Base-by-base conservation (phyloP, 2,329 filamentous ascomycete species). In the Microdochium nivale region DNA sequence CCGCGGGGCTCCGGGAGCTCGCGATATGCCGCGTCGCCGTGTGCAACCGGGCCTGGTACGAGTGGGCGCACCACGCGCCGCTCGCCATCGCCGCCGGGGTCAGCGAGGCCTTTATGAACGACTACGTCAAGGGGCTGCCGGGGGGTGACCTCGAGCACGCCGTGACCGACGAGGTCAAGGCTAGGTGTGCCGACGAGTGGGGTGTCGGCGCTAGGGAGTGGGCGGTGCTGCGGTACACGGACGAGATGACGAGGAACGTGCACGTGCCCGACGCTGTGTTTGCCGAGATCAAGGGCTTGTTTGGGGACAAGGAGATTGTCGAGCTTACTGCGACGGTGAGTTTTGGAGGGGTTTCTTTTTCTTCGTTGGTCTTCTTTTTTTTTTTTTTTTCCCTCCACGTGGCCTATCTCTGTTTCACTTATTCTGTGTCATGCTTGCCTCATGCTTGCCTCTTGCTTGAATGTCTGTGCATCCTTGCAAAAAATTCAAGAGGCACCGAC, bases 11-110 rank as follows among this genome's bases (percentile, higher is more conserved):
- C 50, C 83, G 87, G 58, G 89, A 95, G 72, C 74, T 91, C 19
- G 85, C 87, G 57, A 91, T 95, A 59, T 89, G 83, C 61, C 80
- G 89, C 48, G 87, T 95, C 14, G 90, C 90, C 13, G 83, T 86
- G 16, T 78, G 89, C 60, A 95, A 95, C 68, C 69, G 77, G 19
- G 90, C 90, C 1, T 89, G 86, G 83, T 95, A 90, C 67, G 90
- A 95, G 67, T 95, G 88, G 89, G 79, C 72, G 33, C 81, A 88
- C 51, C 90, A 95, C 64, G 84, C 83, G 16, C 88, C 88, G 1
- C 74, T 92, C 14, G 77, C 78, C 3, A 71, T 74, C 9, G 70
- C 70, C 21, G 83, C 77, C 0, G 83, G 84, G 4, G 76, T 88
- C 4, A 67, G 70, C 19, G 68, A 75, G 30, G 73, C 70, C 16